Base-by-base conservation (phyloP, 2,329 filamentous ascomycete genomes). In the Kalmusia sp. region DNA sequence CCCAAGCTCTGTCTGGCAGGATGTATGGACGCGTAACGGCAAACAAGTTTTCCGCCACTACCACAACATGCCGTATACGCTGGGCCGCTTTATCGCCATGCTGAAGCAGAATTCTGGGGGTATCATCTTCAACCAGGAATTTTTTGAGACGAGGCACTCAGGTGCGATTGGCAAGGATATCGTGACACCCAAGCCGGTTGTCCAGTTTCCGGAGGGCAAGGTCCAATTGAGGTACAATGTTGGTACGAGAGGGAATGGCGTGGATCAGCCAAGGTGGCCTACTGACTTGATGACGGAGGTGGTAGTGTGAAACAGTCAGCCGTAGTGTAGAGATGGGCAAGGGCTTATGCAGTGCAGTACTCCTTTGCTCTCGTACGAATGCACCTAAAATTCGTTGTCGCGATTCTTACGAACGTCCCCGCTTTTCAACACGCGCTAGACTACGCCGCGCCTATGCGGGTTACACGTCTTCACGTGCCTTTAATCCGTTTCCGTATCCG, bases 41-140 rank as follows among this genome's bases (percentile, higher is more conserved):
- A 69, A 65, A 17, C 77, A 75, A 4, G 74, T 81, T 1, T 85
- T 82, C 69, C 76, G 81, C 9, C 78, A 84, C 61, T 79, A 80
- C 61, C 76, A 84, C 56, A 71, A 75, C 25, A 82, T 83, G 79
- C 54, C 52, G 1, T 74, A 79, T 40, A 69, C 65, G 1, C 50
- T 81, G 5, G 78, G 78, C 6, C 65, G 63, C 3, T 77, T 78
- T 56, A 46, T 80, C 34, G 69, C 71, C 15, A 70, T 78, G 65
- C 59, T 82, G 21, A 50, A 70, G 17, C 60, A 76, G 44, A 69
- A 81, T 49, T 73, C 72, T 14, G 69, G 58, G 0, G 54, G 69
- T 4, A 68, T 68, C 0, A 55, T 84, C 1, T 79, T 85, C 51
- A 73, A 78, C 4, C 73, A 78, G 0, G 67, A 71, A 0, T 85